A percentile compares a stretch with the other conserved stretches of the same genome.
Evolutionary conservation across 179 eudicot genomes (phyloP).

Genomic region (Beta lomatogona): DNA sequence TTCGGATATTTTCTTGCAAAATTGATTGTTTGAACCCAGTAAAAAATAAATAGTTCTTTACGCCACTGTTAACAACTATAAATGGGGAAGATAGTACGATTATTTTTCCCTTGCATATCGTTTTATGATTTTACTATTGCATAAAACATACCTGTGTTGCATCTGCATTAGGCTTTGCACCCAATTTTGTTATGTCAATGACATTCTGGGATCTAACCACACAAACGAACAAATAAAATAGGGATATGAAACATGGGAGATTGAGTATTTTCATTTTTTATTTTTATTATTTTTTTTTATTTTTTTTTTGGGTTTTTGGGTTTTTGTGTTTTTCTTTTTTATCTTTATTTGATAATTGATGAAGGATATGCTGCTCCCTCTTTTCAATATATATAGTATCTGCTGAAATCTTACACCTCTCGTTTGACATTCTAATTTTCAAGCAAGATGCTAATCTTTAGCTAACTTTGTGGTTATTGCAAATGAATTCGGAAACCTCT

Average conservation of each 20-base stretch:
- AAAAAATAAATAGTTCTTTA: too few species aligned
- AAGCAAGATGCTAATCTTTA: conserved; percentile 6
- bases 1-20: too few species aligned
- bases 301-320: neutral
- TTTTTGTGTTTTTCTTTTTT: neutral
- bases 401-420: neutral
- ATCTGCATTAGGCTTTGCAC: conserved; percentile 38
- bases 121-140: too few species aligned
- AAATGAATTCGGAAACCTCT: neutral
- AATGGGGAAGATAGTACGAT: too few species aligned
- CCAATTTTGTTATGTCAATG: conserved; percentile 32
- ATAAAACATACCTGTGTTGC: conserved; percentile 26
- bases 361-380: neutral
- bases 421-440: neutral
- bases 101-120: too few species aligned
- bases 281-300: neutral
- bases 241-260: conserved; percentile 6
- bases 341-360: neutral
- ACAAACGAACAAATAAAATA: conserved; percentile 24
- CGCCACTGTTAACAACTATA: too few species aligned
- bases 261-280: conserved; percentile 15
- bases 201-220: conserved; percentile 18
- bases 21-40: too few species aligned
- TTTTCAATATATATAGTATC: neutral
- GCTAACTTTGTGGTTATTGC: conserved; percentile 21